Base-by-base conservation (phyloP, 2,329 filamentous ascomycete genomes). In the Pseudogymnoascus sp. region DNA sequence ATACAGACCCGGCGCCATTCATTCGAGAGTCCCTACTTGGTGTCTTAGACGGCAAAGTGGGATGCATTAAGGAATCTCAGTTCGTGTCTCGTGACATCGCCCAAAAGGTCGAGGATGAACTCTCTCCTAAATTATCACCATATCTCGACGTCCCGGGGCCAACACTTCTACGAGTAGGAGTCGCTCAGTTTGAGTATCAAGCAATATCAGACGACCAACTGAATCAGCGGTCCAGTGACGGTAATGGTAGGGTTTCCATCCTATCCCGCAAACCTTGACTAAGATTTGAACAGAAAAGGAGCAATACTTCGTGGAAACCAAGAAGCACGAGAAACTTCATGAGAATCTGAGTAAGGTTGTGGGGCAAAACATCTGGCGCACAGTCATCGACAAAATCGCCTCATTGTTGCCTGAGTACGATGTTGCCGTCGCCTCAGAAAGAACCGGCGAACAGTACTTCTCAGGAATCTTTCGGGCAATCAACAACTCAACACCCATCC, bases 131-230 rank as follows among this genome's bases (percentile, higher is more conserved):
- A 22, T 59, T 64, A 11, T 56, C 62, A 28, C 38, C 62, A 5
- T 64, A 64, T 40, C 40, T 50, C 14, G 22, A 64, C 26, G 38
- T 26, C 24, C 50, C 62, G 10, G 62, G 62, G 8, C 62, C 62
- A 7, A 12, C 38, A 7, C 28, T 64, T 16, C 26, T 40, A 37
- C 50, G 56, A 46, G 56, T 61, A 12, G 62, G 62, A 16, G n/a
- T 64, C 12, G 62, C 62, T 8, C 62, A 64, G 19, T 64, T 64
- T 31, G 62, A 62, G 60, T 64, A 31, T 31, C 62, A 64, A 64
- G 62, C 62, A 19, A 37, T 56, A 31, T 37, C 62, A 8, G 62
- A 22, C 14, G 62, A 64, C 24, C 37, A 64, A 10, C 59, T 64
- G n/a, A 28, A 43, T 14, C 35, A 64, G 14, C 61, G 62, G 11